These are phyloP conservation scores for Tilletia setariae DNA, from an alignment of 1,284 basidiomycete species.

Conservation along the genomic window DNA sequence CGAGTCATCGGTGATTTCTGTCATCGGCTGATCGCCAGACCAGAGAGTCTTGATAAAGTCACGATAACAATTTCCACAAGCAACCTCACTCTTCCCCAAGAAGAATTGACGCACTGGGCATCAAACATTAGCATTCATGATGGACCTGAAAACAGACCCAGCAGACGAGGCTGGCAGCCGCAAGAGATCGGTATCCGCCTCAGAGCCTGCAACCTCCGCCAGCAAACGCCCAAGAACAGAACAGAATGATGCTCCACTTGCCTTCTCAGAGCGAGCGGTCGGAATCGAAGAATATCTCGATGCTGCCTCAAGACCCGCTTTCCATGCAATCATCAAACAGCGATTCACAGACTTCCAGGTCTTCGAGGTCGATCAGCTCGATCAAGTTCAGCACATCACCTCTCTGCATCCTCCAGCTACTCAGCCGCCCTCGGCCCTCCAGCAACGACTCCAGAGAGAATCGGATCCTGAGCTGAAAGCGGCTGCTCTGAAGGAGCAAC, in stretches of 20 bases:
- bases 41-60: too few relatives aligned
- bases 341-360: conserved; percentile 49
- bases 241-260: background rate
- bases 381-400: conserved; percentile 31
- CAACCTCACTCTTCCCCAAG: too few relatives aligned
- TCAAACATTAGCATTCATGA: too few relatives aligned
- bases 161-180: too few relatives aligned
- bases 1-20: too few relatives aligned
- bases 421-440: conserved; percentile 14
- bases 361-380: conserved; percentile 35
- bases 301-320: conserved; percentile 27
- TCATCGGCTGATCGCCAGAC: too few relatives aligned
- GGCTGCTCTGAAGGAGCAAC: conserved; percentile 14
- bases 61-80: too few relatives aligned
- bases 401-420: conserved; percentile 34
- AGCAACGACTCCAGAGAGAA: conserved; percentile 3
- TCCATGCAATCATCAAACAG: conserved; percentile 50
- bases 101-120: too few relatives aligned
- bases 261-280: conserved; percentile 18
- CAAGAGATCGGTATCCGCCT: too few relatives aligned
- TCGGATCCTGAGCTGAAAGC: background rate
- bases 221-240: background rate
- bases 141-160: too few relatives aligned
- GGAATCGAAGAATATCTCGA: conserved; percentile 42
- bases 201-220: too few relatives aligned